A percentile compares a stretch with the other conserved stretches of the same genome.
Conservation (phyloP, 2,329 filamentous ascomycete species). For the Pseudogymnoascus sp. region DNA sequence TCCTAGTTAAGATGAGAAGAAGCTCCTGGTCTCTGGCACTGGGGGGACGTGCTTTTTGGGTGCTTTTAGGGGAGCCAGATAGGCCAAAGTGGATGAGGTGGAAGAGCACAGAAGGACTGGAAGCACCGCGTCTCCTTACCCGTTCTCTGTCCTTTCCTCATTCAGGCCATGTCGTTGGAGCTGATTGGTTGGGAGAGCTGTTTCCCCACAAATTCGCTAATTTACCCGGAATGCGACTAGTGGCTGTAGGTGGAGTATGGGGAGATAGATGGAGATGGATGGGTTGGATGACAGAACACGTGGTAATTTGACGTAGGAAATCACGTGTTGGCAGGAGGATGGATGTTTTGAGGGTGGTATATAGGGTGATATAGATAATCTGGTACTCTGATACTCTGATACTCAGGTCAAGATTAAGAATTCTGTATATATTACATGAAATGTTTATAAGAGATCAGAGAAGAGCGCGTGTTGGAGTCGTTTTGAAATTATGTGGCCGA, state of each 20-base stretch:
- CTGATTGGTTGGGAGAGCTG: neutral
- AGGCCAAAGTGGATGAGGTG: neutral
- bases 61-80: neutral
- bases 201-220: constrained; percentile 3
- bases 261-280: neutral
- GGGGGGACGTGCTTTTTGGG: neutral
- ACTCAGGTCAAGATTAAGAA: neutral
- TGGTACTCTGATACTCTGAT: neutral
- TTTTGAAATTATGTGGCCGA: neutral
- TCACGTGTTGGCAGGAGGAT: neutral
- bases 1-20: constrained; percentile 3
- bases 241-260: neutral
- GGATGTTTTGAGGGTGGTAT: neutral
- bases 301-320: neutral
- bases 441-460: neutral
- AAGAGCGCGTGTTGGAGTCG: neutral
- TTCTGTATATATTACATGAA: neutral
- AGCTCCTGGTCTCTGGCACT: constrained; percentile 7
- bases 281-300: neutral
- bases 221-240: constrained; percentile 2
- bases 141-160: constrained; percentile 5
- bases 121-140: neutral
- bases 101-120: neutral
- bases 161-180: neutral
- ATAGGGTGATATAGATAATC: neutral